Evolutionary conservation across 2,329 filamentous ascomycete genomes (phyloP).

Genomic region (Cytospora chrysosperma): DNA sequence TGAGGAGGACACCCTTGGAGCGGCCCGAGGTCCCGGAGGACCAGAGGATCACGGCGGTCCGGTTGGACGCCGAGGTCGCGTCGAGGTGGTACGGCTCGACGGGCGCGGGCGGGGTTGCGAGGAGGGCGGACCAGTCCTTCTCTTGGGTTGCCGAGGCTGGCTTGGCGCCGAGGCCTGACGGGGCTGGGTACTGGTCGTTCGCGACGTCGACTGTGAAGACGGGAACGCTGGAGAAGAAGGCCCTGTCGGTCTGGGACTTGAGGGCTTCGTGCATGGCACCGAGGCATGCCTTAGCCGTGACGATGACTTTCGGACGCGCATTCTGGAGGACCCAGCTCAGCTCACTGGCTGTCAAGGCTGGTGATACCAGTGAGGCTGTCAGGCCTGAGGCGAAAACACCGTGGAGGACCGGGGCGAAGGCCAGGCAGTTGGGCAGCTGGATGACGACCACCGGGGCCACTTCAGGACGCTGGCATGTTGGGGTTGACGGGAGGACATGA

Average conservation of each 20-base stretch:
- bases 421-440: constrained; percentile 43
- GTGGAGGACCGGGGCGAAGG: constrained; percentile 38
- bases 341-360: constrained; percentile 40
- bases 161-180: neutral
- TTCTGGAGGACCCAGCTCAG: constrained; percentile 43
- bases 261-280: constrained; percentile 37
- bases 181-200: constrained; percentile 35
- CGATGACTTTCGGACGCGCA: constrained; percentile 38
- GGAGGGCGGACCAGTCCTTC: constrained; percentile 60
- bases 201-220: constrained; percentile 53
- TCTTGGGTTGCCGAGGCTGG: constrained; percentile 33
- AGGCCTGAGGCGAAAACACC: constrained; percentile 41
- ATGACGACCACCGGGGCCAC: constrained; percentile 43
- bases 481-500: constrained; percentile 38
- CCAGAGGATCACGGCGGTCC: constrained; percentile 52
- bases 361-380: constrained; percentile 41
- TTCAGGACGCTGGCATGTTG: constrained; percentile 39
- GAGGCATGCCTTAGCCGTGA: constrained; percentile 36
- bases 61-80: constrained; percentile 49
- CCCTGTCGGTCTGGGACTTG: constrained; percentile 33
- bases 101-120: constrained; percentile 50
- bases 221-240: constrained; percentile 48
- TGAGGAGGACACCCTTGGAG: constrained; percentile 73
- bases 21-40: constrained; percentile 67
- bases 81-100: constrained; percentile 35